phyloP scores from a whole-genome alignment of 306 rosid species.

The Trichosanthes truncata region DNA sequence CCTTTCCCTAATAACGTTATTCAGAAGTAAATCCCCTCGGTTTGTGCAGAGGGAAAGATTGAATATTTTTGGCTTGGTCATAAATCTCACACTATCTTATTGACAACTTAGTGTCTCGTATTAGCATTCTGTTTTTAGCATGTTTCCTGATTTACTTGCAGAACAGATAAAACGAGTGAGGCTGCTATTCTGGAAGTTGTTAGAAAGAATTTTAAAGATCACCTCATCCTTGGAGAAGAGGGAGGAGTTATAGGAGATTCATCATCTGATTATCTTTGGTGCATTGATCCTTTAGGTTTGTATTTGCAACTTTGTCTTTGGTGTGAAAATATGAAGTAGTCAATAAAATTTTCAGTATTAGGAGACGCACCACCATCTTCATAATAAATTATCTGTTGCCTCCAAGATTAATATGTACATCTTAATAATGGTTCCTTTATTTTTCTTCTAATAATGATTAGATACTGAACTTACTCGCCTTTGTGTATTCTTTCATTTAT shows the following conservation, averaged over 20 bases:
- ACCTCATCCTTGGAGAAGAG: slow-evolving; percentile 96
- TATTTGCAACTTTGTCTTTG: neutral
- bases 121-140: slow-evolving; percentile 6
- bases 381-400: neutral
- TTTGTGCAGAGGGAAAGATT: neutral
- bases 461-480: neutral
- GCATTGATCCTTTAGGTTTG: slow-evolving; percentile 95
- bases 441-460: neutral
- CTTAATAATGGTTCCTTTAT: neutral
- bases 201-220: slow-evolving; percentile 58
- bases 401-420: neutral
- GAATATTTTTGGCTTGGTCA: neutral
- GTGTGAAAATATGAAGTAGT: neutral
- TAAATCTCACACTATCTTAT: neutral
- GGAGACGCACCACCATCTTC: neutral
- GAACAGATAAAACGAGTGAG: slow-evolving; percentile 96
- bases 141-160: slow-evolving; percentile 30
- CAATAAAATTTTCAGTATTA: neutral
- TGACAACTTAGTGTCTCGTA: neutral
- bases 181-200: slow-evolving; percentile 71
- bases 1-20: neutral
- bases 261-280: slow-evolving; percentile 92
- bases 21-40: neutral
- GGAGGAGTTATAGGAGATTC: slow-evolving; percentile 89
- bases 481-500: neutral